Evolutionary conservation across 2,329 filamentous ascomycete species (phyloP), one percentile per base, ranked within the genome.

Genomic region (Epichloe sp.): DNA sequence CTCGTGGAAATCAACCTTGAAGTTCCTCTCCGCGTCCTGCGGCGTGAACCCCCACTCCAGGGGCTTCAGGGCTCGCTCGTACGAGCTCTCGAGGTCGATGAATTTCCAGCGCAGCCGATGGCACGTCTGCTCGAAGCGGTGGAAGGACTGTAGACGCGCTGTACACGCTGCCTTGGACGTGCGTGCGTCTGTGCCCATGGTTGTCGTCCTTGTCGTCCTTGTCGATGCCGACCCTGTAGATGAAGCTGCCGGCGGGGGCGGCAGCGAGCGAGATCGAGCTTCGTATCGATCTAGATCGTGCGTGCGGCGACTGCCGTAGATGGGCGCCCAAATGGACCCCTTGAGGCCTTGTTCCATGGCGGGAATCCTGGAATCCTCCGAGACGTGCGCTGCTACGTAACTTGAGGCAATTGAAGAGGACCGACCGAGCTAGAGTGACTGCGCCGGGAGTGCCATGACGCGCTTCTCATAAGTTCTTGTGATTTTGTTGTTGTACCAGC

Each of bases 1-100:
- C 60, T 88, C 85, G 65, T 85, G 82, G 55, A 88, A 88, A 60
- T 88, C 85, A 7, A 88, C 74, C 63, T 88, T 87, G 70, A 88
- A 88, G 73, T 86, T 86, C 15, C 78, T 73, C 63, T 83, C 79
- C 0, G 76, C 76, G 55, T 78, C 74, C 5, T 63, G 62, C 19
- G 61, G 58, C 0, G 65, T 58, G 44, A 71, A 68, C 41, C 61
- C 61, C 36, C 58, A 63, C 1, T 62, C 59, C 1, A 62, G 52
- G 5, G 69, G 68, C 37, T 67, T 62, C 23, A 68, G 67, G 0
- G 80, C 79, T 2, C 71, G 67, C n/a, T 63, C 64, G 59, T 83
- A 83, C 2, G 73, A 78, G 48, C 68, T 63, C n/a, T 74, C 73
- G 35, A 84, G 69, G 56, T 80, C 80, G 12, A 78, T 71, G 2